Conservation (phyloP, 1,284 basidiomycete genomes). For the Puccinia triticina region DNA sequence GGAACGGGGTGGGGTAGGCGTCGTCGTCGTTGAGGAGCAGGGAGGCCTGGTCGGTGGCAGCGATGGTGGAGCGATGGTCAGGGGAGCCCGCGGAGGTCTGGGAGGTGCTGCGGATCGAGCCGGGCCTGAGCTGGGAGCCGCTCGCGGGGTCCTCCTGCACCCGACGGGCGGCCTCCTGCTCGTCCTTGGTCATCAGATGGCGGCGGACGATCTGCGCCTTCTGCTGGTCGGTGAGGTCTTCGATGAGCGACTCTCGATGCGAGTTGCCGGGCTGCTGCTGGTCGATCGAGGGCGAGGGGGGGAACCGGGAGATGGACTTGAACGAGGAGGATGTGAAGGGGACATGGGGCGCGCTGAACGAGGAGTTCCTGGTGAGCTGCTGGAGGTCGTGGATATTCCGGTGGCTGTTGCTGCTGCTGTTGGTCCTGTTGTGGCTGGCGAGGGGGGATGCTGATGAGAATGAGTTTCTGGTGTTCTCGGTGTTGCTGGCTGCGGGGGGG, state of each 20-base stretch:
- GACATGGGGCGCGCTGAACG: not conserved
- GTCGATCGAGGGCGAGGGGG: not conserved
- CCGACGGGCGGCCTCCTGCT: constrained; percentile 36
- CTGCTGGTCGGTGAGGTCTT: constrained; percentile 37
- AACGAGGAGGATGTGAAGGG: constrained; percentile 12
- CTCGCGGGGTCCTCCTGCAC: not conserved
- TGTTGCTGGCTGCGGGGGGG: not conserved
- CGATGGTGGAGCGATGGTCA: not conserved
- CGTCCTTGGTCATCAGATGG: constrained; percentile 44
- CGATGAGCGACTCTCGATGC: constrained; percentile 12
- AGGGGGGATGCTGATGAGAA: not conserved
- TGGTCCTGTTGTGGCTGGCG: not conserved
- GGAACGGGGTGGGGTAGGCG: constrained; percentile 56
- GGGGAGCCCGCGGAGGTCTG: not conserved
- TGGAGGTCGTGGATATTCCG: not conserved
- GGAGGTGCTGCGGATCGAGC: not conserved
- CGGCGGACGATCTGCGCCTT: constrained; percentile 35
- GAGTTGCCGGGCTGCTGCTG: not conserved
- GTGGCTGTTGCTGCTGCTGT: not conserved
- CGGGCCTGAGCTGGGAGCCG: not conserved
- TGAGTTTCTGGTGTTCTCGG: not conserved
- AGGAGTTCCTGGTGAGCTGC: constrained; percentile 26
- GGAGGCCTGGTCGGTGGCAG: not conserved
- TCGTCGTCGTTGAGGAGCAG: constrained; percentile 9
- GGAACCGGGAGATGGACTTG: constrained; percentile 23